phyloP scores from a whole-genome alignment of 306 rosid genomes.

The Gynostemma pentaphyllum region DNA sequence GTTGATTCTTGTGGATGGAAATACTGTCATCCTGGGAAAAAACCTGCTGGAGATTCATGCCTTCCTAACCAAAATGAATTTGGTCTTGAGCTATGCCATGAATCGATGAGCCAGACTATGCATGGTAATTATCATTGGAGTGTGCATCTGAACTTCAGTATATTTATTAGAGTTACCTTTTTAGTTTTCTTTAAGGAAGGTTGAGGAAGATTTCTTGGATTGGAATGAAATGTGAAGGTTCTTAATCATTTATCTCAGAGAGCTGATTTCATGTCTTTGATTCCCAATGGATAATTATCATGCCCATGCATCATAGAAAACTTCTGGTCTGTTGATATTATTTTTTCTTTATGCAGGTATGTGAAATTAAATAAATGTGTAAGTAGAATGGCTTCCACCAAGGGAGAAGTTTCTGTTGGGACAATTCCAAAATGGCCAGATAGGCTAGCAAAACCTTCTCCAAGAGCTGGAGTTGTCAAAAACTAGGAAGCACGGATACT shows the following conservation, averaged over 20 bases:
- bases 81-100: constrained; percentile 66
- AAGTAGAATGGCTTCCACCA: constrained; percentile 43
- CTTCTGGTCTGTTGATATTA: not conserved
- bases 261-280: too few relatives aligned
- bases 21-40: constrained; percentile 92
- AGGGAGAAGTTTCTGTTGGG: constrained; percentile 70
- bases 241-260: too few relatives aligned
- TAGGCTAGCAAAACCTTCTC: constrained; percentile 54
- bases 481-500: too few relatives aligned
- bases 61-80: constrained; percentile 81
- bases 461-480: constrained; percentile 56
- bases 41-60: constrained; percentile 60
- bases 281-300: too few relatives aligned
- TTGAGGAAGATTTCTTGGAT: too few relatives aligned
- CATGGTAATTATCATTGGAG: constrained; percentile 49
- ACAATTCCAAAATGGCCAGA: constrained; percentile 80
- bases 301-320: too few relatives aligned
- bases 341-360: constrained; percentile 46
- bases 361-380: constrained; percentile 69
- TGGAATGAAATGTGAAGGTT: too few relatives aligned
- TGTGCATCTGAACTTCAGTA: not conserved
- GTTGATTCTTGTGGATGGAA: constrained; percentile 78
- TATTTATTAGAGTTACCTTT: not conserved
- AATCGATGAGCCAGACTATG: constrained; percentile 63
- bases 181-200: too few relatives aligned